Percentiles rank a stretch among this genome's conserved stretches.
phyloP scores from a whole-genome alignment of 495 filamentous ascomycete genomes.

The Umbilicaria muhlenbergii region DNA sequence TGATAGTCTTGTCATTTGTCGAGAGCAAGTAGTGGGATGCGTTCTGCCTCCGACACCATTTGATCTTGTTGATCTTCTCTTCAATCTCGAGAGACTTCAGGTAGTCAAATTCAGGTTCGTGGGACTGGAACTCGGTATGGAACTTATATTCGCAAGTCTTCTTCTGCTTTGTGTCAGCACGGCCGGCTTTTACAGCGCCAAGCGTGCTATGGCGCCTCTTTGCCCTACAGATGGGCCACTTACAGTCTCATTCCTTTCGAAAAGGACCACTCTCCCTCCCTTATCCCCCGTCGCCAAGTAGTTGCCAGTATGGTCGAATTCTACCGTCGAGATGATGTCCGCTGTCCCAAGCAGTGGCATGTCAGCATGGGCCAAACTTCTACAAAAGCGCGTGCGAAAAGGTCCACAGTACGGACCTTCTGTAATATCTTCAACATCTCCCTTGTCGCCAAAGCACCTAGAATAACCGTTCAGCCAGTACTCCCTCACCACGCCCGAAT shows the following conservation, averaged over 20 bases:
- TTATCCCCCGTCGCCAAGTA: constrained; percentile 97
- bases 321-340: constrained; percentile 98
- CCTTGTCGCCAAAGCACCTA: constrained; percentile 99
- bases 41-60: constrained; percentile 97
- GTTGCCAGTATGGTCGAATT: constrained; percentile 98
- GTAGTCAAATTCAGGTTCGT: constrained; percentile 98
- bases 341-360: constrained; percentile 34
- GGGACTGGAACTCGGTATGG: constrained; percentile 98
- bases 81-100: constrained; percentile 98
- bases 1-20: constrained; percentile 99
- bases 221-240: constrained; percentile 14
- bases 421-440: constrained; percentile 98
- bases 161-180: constrained; percentile 44
- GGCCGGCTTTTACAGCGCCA: neutral
- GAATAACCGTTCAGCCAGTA: constrained; percentile 10
- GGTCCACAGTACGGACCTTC: constrained; percentile 51
- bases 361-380: constrained; percentile 1
- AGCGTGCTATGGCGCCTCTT: neutral
- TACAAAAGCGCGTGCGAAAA: neutral
- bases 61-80: constrained; percentile 99
- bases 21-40: constrained; percentile 96
- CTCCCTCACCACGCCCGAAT: too few species aligned
- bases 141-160: constrained; percentile 99
- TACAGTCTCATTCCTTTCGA: constrained; percentile 96
- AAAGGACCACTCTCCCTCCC: constrained; percentile 88